Conservation (phyloP, 225 moss, liverwort and hornwort genomes). For the Lunularia cruciata region DNA sequence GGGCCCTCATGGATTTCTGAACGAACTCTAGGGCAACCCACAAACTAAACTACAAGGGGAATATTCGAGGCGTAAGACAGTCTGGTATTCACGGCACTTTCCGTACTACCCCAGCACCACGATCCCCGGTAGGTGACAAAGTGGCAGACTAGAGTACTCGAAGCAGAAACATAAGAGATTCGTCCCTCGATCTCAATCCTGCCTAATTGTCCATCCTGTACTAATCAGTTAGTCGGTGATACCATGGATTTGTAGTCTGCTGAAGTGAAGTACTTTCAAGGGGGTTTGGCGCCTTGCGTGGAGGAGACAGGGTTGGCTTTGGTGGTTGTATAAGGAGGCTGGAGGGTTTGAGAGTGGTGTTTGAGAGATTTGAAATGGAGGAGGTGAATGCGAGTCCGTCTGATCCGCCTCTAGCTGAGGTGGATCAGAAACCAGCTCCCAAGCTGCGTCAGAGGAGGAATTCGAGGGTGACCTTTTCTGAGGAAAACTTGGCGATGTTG, state of each 20-base stretch:
- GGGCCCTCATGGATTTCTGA: no score
- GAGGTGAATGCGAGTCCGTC: constrained; percentile 4
- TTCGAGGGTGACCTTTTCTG: constrained; percentile 34
- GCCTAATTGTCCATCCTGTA: no score
- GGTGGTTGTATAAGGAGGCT: neutral
- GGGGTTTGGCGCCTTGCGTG: neutral
- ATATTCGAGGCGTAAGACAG: neutral
- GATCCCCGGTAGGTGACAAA: neutral
- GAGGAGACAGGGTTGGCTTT: no score
- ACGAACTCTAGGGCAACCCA: neutral
- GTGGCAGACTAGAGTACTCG: neutral
- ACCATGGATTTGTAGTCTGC: neutral
- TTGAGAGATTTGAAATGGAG: constrained; percentile 5
- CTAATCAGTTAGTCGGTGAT: no score
- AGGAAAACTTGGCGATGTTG: constrained; percentile 39
- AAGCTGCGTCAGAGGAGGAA: constrained; percentile 35
- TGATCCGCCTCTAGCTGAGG: constrained; percentile 11
- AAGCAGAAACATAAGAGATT: neutral
- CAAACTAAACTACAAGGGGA: neutral
- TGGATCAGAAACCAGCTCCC: constrained; percentile 3
- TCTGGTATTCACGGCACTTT: no score
- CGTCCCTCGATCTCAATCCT: no score
- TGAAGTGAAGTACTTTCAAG: no score
- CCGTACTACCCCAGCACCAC: neutral
- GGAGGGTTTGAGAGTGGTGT: neutral